Evolutionary conservation across 2,329 filamentous ascomycete species (phyloP), one percentile per base, ranked within the genome.

Genomic region (Torrubiella hemipterigena): DNA sequence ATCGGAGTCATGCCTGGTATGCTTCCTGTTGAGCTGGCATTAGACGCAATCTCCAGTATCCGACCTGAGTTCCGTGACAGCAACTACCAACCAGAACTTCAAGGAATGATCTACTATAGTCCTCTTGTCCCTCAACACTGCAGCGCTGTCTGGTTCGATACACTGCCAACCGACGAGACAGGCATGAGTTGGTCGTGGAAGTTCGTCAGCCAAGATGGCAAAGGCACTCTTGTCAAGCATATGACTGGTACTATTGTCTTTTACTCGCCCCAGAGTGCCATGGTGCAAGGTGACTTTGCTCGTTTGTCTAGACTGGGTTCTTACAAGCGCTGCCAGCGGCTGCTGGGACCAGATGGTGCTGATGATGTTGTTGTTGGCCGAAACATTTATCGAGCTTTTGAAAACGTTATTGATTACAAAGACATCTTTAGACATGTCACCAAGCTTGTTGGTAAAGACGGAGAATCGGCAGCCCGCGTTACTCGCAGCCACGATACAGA

Each of bases 331-430:
- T 52, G 47, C 35, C 24, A 40, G 12, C 35, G 41, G 7, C 17
- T 61, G 13, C 37, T 59, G n/a, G 16, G 44, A 18, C 37, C 27
- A 32, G 34, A 27, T 3, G 42, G 47, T 7, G 45, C 32, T 3
- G 51, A 55, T 22, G 52, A 57, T 8, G 43, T 48, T 12, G 32
- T 61, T 15, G 47, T 51, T 23, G 50, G 49, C 3, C 47, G 46
- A 7, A 52, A 49, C 36, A 49, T 63, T 9, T 65, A 65, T 42
- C 40, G 42, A 11, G 22, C 32, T 10, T 39, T 63, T 35, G 33
- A 38, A 1, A 41, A 49, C 1, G 42, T 61, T 11, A 51, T 61
- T 12, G 44, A 55, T 29, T 61, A 53, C 37, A 48, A 38, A 1
- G 51, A 41, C 4, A 13, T 20, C 7, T 41, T 27, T 20, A 31